Evolutionary conservation across 805 yeast genomes (phyloP).

Genomic region (Candida manassasensis): DNA sequence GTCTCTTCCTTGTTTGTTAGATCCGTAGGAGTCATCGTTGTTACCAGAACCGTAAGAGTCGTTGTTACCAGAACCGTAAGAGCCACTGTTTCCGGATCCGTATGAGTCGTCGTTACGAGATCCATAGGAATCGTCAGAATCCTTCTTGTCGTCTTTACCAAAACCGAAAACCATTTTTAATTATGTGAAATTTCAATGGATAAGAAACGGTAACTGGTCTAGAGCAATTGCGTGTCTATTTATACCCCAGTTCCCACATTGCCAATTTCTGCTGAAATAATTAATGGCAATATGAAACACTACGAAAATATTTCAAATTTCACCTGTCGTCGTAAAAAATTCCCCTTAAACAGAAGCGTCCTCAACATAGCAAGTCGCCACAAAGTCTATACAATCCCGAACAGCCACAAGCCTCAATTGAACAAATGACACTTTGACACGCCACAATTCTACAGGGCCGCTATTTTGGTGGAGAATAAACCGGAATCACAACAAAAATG

Average conservation of each 20-base stretch:
- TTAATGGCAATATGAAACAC: background rate
- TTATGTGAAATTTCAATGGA: no score
- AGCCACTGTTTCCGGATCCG: constrained; percentile 4
- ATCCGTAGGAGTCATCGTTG: constrained; percentile 12
- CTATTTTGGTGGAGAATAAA: no score
- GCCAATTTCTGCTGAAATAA: no score
- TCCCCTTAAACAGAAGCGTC: background rate
- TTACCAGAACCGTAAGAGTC: constrained; percentile 6
- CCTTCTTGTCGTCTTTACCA: constrained; percentile 21
- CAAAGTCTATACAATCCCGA: no score
- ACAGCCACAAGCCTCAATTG: no score
- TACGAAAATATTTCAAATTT: background rate
- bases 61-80: constrained; percentile 15
- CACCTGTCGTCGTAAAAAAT: background rate
- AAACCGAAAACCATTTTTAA: constrained; percentile 31
- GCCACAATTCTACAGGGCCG: no score
- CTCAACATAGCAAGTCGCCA: no score
- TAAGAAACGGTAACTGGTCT: no score
- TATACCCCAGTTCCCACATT: background rate
- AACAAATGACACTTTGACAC: no score
- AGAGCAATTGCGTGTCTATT: background rate
- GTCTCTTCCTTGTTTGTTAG: constrained; percentile 6
- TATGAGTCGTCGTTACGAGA: constrained; percentile 9
- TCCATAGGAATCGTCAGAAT: constrained; percentile 12
- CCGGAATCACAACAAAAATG: no score